Percentiles rank a stretch among this genome's conserved stretches.
Evolutionary conservation across 225 moss, liverwort and hornwort species (phyloP).

Genomic region (Anthoceros angustus): DNA sequence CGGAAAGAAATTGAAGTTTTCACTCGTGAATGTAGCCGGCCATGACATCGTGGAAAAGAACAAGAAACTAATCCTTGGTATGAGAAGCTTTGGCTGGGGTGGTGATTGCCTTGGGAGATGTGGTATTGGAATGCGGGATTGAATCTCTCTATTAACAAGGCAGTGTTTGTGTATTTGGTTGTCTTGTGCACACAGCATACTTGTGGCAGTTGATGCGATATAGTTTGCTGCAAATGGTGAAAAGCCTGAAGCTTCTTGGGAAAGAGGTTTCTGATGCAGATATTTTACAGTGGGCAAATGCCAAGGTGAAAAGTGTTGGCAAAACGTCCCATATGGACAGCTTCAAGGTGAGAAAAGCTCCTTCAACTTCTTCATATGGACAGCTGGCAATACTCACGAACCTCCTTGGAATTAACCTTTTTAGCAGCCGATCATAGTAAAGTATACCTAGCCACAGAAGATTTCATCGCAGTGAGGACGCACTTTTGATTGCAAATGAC

Average conservation of each 20-base stretch:
- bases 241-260: slow-evolving; percentile 67
- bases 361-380: neutral
- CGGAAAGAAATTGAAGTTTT: slow-evolving; percentile 68
- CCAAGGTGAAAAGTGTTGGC: slow-evolving; percentile 77
- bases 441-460: too few species aligned
- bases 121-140: neutral
- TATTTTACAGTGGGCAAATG: slow-evolving; percentile 86
- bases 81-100: neutral
- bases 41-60: slow-evolving; percentile 92
- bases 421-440: too few species aligned
- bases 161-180: slow-evolving; percentile 8
- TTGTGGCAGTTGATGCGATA: slow-evolving; percentile 94
- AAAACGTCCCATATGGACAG: slow-evolving; percentile 68
- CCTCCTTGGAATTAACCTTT: neutral
- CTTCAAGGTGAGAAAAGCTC: slow-evolving; percentile 46
- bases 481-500: neutral
- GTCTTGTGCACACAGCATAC: slow-evolving; percentile 44
- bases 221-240: slow-evolving; percentile 62
- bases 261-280: slow-evolving; percentile 81
- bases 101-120: neutral
- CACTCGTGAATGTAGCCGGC: slow-evolving; percentile 93
- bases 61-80: slow-evolving; percentile 92
- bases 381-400: neutral
- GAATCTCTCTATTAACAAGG: neutral
- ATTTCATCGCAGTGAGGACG: too few species aligned